Conservation (phyloP, 495 filamentous ascomycete genomes). For the Hypoxylon rickii region DNA sequence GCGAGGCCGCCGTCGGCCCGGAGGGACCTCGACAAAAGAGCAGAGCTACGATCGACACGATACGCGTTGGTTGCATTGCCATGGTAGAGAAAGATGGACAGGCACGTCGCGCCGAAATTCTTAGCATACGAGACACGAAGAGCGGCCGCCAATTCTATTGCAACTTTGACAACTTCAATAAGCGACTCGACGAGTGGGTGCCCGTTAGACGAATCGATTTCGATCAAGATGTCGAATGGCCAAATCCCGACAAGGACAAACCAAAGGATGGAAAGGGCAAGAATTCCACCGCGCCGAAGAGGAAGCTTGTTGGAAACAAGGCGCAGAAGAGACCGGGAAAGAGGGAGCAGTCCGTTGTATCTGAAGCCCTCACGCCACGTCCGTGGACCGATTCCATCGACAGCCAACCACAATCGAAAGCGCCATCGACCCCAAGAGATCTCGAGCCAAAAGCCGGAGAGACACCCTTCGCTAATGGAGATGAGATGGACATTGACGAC, state of each 20-base stretch:
- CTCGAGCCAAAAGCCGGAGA: slow-evolving; percentile 44
- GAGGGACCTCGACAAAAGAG: slow-evolving; percentile 67
- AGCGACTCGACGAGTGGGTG: slow-evolving; percentile 98
- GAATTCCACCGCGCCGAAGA: slow-evolving; percentile 52
- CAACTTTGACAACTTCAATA: slow-evolving; percentile 99
- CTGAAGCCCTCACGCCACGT: slow-evolving; percentile 52
- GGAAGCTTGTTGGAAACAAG: slow-evolving; percentile 52
- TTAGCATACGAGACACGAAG: slow-evolving; percentile 83
- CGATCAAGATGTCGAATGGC: slow-evolving; percentile 61
- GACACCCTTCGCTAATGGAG: slow-evolving; percentile 55
- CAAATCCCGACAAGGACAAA: slow-evolving; percentile 60
- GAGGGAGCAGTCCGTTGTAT: slow-evolving; percentile 52
- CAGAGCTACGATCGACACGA: slow-evolving; percentile 75
- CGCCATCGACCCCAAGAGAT: slow-evolving; percentile 42
- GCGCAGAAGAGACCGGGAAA: slow-evolving; percentile 59
- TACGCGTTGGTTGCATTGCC: slow-evolving; percentile 60
- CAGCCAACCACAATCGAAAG: slow-evolving; percentile 41
- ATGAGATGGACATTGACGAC: slow-evolving; percentile 55
- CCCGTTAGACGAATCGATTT: slow-evolving; percentile 80
- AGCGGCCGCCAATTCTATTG: slow-evolving; percentile 88
- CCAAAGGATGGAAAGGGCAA: slow-evolving; percentile 57
- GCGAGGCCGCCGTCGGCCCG: slow-evolving; percentile 51
- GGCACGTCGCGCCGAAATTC: slow-evolving; percentile 87
- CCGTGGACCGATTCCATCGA: slow-evolving; percentile 45
- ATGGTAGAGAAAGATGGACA: slow-evolving; percentile 70